Base-by-base conservation (phyloP, 2,329 filamentous ascomycete species). In the Botrytis pseudocinerea region DNA sequence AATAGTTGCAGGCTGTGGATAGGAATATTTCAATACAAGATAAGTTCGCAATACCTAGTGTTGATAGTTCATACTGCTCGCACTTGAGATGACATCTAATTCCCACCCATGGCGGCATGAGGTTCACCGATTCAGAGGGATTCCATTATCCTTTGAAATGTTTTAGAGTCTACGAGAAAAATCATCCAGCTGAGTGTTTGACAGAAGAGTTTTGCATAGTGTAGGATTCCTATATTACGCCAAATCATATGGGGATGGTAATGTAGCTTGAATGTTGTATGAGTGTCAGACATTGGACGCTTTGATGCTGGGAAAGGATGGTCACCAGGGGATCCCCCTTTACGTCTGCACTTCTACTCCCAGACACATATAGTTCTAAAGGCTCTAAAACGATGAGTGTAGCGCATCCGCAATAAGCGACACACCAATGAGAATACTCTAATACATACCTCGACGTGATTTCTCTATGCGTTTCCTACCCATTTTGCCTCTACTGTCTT, bases 1-100 rank as follows among this genome's bases (percentile, higher is more conserved):
- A 38, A 69, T 72, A 72, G 7, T 25, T 20, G 8, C 60, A n/a
- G 32, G 51, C 18, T 61, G 51, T 38, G 44, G 42, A 35, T 72
- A 48, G 38, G 42, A 48, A 68, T 48, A 59, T 60, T 46, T n/a
- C 40, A 35, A 57, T 57, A 57, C n/a, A 57, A 68, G 16, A n/a
- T 38, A 42, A 42, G 25, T 59, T 44, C 44, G 10, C 46, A 57
- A n/a, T 66, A 38, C 22, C 25, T 42, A 25, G 5, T 57, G 12
- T 20, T 32, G 16, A 42, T 12, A 42, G 40, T 40, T 40, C 46
- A 25, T 54, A 40, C 25, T 35, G 14, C 32, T 66, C n/a, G 42
- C 42, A 44, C 22, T 48, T 63, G 57, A 63, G 54, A 60, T 28
- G 22, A 16, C 6, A 18, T 54, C 51, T n/a, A 9, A 16, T 54